Base-by-base conservation (phyloP, 176 grass and related monocot species). In the Avena insularis region DNA sequence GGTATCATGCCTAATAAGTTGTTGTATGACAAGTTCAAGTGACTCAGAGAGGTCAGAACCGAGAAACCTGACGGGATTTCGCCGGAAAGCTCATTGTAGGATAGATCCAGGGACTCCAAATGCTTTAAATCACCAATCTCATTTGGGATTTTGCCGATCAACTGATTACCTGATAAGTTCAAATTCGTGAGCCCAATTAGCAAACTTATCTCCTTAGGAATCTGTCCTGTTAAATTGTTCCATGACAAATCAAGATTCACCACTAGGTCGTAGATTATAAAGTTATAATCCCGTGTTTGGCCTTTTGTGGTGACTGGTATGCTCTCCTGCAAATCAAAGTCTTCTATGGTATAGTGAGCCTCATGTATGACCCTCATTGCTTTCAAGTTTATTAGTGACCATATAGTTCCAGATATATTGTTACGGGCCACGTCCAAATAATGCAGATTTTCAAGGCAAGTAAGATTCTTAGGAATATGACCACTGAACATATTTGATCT, bases 1-100 rank as follows among this genome's bases (percentile, higher is more conserved):
- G 65, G 31, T 38, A 68, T 2, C 7, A 0, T 0, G 0, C 65
- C 65, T 35, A 14, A 68, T 16, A 68, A 68, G 1, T 68, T 68
- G 65, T 68, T 68, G 7, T 68, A 68, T 9, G 65, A 68, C 31
- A 68, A 1, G 15, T 68, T 68, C 6, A 68, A 19, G 2, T 19
- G 31, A 31, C 65, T 38, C 6, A 38, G 6, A 4, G 65, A 68
- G 0, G 65, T 68, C 0, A 64, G 1, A 29, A 0, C 61, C 1
- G 61, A 64, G 4, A 64, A 14, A 14, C 61, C 0, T 0, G 23
- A 9, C 0, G 65, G 65, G 15, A 68, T 68, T 13, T 38, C 31
- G 9, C 65, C 0, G 9, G 2, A 68, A 0, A 68, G 0, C 0
- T 38, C 0, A 0, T 68, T 68, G 33, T 9, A 17, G 0, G 65